A percentile compares a stretch with the other conserved stretches of the same genome.
Conservation (phyloP, 257 asterid genomes). For the Scutellaria galericulata region DNA sequence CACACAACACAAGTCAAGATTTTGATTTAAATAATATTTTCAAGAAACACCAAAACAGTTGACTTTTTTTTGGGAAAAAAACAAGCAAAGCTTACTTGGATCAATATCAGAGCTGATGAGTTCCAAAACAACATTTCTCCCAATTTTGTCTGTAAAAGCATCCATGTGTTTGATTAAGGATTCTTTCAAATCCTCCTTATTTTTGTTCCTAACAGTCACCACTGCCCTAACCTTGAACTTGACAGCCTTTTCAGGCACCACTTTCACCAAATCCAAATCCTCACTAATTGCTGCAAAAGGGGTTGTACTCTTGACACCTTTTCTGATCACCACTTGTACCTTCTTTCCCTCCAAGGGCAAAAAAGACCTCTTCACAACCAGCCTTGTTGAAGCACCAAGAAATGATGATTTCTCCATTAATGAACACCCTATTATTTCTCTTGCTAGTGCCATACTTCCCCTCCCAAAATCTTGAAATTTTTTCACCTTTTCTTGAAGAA, state of each 20-base stretch:
- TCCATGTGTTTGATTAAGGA: constrained; percentile 72
- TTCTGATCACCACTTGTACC: constrained; percentile 36
- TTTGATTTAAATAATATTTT: neutral
- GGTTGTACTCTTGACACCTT: constrained; percentile 32
- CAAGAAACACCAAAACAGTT: constrained; percentile 12
- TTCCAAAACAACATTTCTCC: constrained; percentile 76
- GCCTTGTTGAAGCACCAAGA: constrained; percentile 41
- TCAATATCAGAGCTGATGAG: constrained; percentile 79
- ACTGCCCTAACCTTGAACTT: constrained; percentile 84
- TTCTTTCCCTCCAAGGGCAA: constrained; percentile 45
- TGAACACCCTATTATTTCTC: constrained; percentile 67
- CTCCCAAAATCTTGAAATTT: constrained; percentile 16
- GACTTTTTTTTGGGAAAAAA: no score
- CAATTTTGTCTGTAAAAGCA: constrained; percentile 76
- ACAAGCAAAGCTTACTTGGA: constrained; percentile 60
- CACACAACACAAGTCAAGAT: neutral
- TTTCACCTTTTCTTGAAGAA: neutral
- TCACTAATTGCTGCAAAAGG: constrained; percentile 80
- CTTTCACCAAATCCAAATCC: constrained; percentile 69
- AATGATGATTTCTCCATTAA: constrained; percentile 51
- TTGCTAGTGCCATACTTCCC: constrained; percentile 62
- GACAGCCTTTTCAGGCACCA: constrained; percentile 70
- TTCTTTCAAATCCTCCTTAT: constrained; percentile 76
- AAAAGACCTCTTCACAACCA: constrained; percentile 33
- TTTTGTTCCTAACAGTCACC: constrained; percentile 78